phyloP scores from a whole-genome alignment of 31 red algal species.

The Bonnemaisonia californica region DNA sequence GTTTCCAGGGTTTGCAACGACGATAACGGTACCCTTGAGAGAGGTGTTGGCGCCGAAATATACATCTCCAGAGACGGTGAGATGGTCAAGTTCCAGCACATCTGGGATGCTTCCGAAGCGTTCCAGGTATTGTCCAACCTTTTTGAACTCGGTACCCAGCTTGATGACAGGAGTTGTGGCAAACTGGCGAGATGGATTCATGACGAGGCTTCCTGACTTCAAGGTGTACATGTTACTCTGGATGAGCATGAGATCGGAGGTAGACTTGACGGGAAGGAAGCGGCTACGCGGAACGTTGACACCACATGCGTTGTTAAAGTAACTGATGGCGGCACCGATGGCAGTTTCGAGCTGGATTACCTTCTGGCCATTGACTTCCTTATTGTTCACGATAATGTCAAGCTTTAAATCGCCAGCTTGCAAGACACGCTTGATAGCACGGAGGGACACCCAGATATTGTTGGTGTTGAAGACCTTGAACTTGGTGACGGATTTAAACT shows the following conservation, averaged over 20 bases:
- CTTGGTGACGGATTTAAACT: constrained; percentile 98
- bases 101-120: constrained; percentile 95
- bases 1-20: constrained; percentile 87
- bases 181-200: constrained; percentile 91
- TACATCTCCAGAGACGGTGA: constrained; percentile 96
- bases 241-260: constrained; percentile 96
- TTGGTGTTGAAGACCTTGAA: constrained; percentile 99
- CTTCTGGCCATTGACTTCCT: constrained; percentile 90
- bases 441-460: constrained; percentile 95
- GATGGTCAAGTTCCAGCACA: constrained; percentile 93
- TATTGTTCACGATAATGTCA: constrained; percentile 98
- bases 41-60: constrained; percentile 82
- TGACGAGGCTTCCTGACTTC: constrained; percentile 87
- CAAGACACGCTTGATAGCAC: constrained; percentile 91
- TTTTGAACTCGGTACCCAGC: constrained; percentile 97
- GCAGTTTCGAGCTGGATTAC: constrained; percentile 98
- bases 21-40: constrained; percentile 96
- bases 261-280: constrained; percentile 97
- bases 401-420: constrained; percentile 83
- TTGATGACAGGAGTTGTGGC: constrained; percentile 90
- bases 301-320: constrained; percentile 94
- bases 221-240: constrained; percentile 96
- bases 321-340: constrained; percentile 93
- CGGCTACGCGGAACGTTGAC: constrained; percentile 98
- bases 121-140: constrained; percentile 88